Conservation (phyloP, 2,329 filamentous ascomycete species). For the Sporothrix brunneoviolacea region DNA sequence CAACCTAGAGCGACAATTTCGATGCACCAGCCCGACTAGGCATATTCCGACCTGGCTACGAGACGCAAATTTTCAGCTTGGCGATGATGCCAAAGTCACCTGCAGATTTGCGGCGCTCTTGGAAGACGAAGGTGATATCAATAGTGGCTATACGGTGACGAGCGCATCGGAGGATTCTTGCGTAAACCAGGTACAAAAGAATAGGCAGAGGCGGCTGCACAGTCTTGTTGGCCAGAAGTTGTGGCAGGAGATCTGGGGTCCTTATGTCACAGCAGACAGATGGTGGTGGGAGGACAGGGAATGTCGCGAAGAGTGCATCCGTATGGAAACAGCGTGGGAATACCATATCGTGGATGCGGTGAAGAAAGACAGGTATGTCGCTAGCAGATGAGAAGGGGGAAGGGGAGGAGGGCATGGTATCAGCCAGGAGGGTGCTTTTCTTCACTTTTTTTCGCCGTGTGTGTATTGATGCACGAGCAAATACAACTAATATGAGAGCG, state of each 20-base stretch:
- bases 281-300: constrained; percentile 59
- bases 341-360: constrained; percentile 51
- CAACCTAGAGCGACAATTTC: constrained; percentile 52
- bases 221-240: constrained; percentile 49
- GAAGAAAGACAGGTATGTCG: constrained; percentile 28
- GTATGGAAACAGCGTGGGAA: constrained; percentile 51
- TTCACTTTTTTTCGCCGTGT: not conserved
- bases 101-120: constrained; percentile 43
- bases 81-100: constrained; percentile 41
- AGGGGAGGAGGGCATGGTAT: too few species aligned
- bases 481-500: too few species aligned
- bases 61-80: constrained; percentile 44
- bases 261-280: constrained; percentile 38
- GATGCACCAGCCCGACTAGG: constrained; percentile 52
- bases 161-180: too few species aligned
- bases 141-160: not conserved
- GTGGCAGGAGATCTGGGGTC: constrained; percentile 57
- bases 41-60: constrained; percentile 54
- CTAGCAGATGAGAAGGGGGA: not conserved
- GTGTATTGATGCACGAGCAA: too few species aligned
- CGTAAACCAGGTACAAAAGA: constrained; percentile 17
- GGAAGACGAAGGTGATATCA: not conserved
- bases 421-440: not conserved
- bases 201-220: constrained; percentile 35
- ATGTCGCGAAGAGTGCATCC: constrained; percentile 49